Percentiles rank a stretch among this genome's conserved stretches.
Evolutionary conservation across 2,329 filamentous ascomycete species (phyloP).

Genomic region (Apiospora marii): DNA sequence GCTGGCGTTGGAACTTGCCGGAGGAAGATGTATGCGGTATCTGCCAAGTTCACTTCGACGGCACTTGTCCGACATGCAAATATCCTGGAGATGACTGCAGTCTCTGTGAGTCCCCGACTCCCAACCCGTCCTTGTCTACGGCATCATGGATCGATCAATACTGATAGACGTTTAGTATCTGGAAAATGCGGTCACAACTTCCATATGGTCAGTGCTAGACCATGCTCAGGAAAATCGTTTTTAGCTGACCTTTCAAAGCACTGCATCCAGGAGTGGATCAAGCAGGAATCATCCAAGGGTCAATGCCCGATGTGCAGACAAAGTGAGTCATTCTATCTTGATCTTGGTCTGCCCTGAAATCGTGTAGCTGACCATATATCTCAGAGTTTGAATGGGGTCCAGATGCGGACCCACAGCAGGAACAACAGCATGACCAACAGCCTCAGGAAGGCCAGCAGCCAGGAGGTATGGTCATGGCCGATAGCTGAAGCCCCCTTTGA

Average conservation of each 20-base stretch:
- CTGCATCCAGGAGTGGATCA: conserved; percentile 95
- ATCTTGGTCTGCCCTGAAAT: background rate
- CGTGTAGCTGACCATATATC: conserved; percentile 26
- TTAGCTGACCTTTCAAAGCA: conserved; percentile 64
- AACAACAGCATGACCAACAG: conserved; percentile 34
- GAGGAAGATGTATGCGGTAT: conserved; percentile 98
- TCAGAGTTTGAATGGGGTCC: conserved; percentile 45
- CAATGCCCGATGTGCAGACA: conserved; percentile 98
- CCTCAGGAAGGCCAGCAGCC: conserved; percentile 23
- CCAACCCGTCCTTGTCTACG: conserved; percentile 10
- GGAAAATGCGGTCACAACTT: conserved; percentile 98
- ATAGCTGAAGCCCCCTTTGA: background rate
- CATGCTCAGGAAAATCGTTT: conserved; percentile 24
- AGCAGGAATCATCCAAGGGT: conserved; percentile 90
- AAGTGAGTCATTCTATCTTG: conserved; percentile 61
- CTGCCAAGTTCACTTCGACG: conserved; percentile 97
- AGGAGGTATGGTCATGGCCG: conserved; percentile 18
- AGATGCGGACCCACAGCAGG: conserved; percentile 30
- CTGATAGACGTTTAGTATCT: conserved; percentile 68
- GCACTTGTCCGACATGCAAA: conserved; percentile 97
- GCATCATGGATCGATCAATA: background rate
- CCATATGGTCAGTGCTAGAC: conserved; percentile 81
- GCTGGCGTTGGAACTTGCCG: conserved; percentile 97
- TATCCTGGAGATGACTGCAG: conserved; percentile 97
- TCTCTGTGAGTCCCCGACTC: conserved; percentile 68